These are phyloP conservation scores for Rusavskia elegans DNA, from an alignment of 495 filamentous ascomycete species.

Conservation along the genomic window DNA sequence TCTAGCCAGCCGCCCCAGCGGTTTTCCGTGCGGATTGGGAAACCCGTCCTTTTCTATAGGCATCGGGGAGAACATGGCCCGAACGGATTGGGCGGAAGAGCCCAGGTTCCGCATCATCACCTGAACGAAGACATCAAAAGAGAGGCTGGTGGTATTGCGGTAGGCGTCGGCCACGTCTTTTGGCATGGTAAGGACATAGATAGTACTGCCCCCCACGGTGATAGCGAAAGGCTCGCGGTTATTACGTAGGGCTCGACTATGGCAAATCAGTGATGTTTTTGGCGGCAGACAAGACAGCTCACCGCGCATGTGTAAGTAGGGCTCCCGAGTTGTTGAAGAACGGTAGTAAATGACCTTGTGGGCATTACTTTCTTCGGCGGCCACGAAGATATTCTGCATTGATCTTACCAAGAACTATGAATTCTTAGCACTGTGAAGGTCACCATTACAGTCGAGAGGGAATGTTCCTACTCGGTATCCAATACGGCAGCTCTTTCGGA, in stretches of 20 bases:
- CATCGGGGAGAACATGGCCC: conserved; percentile 2
- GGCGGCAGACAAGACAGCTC: neutral
- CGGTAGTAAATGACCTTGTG: neutral
- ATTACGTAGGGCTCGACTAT: conserved; percentile 5
- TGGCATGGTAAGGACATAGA: conserved; percentile 14
- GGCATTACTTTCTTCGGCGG: too few relatives aligned
- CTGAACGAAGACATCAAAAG: conserved; percentile 13
- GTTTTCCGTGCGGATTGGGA: conserved; percentile 9
- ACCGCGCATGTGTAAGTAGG: neutral
- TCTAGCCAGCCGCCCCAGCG: conserved; percentile 5
- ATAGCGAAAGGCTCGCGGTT: conserved; percentile 12
- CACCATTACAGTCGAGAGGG: too few relatives aligned
- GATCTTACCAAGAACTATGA: too few relatives aligned
- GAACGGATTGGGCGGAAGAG: conserved; percentile 1
- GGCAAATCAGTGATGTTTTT: neutral
- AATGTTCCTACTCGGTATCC: conserved; percentile 5
- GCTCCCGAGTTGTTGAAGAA: neutral
- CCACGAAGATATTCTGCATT: too few relatives aligned
- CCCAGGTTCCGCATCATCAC: conserved; percentile 5
- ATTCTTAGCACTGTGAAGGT: too few relatives aligned
- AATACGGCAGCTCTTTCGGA: conserved; percentile 11
- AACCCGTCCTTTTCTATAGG: conserved; percentile 6
- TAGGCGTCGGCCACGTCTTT: conserved; percentile 12
- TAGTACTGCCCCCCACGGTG: conserved; percentile 5
- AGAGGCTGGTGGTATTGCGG: conserved; percentile 11